Conservation (phyloP, 805 yeast species). For the Candida koratica region DNA sequence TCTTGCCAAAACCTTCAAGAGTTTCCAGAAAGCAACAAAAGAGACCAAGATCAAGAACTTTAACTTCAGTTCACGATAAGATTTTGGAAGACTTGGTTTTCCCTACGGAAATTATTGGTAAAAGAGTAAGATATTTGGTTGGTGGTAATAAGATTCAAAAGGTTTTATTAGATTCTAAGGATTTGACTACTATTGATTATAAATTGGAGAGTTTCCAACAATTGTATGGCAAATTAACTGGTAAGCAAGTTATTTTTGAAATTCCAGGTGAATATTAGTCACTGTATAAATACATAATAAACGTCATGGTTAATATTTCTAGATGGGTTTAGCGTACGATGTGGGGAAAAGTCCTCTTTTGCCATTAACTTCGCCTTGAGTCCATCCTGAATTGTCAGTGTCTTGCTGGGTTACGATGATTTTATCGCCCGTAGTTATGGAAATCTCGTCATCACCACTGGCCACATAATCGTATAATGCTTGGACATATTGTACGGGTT, state of each 20-base stretch:
- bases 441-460: slow-evolving; percentile 75
- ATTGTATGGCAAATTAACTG: slow-evolving; percentile 96
- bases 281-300: slow-evolving; percentile 6
- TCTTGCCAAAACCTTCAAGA: slow-evolving; percentile 98
- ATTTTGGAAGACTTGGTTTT: slow-evolving; percentile 97
- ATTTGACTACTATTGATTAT: slow-evolving; percentile 94
- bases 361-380: slow-evolving; percentile 68
- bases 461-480: slow-evolving; percentile 77
- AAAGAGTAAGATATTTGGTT: slow-evolving; percentile 97
- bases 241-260: slow-evolving; percentile 99
- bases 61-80: slow-evolving; percentile 97
- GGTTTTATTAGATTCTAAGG: slow-evolving; percentile 97
- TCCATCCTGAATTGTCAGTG: slow-evolving; percentile 86
- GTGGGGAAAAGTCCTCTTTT: slow-evolving; percentile 54
- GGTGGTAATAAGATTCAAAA: slow-evolving; percentile 99
- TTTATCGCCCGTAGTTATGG: slow-evolving; percentile 67
- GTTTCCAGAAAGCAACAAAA: slow-evolving; percentile 89
- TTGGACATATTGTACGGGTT: slow-evolving; percentile 56
- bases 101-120: slow-evolving; percentile 99
- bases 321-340: slow-evolving; percentile 48
- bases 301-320: too few relatives aligned
- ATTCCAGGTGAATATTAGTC: slow-evolving; percentile 47
- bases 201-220: slow-evolving; percentile 99
- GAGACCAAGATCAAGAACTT: slow-evolving; percentile 99
- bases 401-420: slow-evolving; percentile 57